Base-by-base conservation (phyloP, 164 flowering plant species). In the Nymphaea thermarum region DNA sequence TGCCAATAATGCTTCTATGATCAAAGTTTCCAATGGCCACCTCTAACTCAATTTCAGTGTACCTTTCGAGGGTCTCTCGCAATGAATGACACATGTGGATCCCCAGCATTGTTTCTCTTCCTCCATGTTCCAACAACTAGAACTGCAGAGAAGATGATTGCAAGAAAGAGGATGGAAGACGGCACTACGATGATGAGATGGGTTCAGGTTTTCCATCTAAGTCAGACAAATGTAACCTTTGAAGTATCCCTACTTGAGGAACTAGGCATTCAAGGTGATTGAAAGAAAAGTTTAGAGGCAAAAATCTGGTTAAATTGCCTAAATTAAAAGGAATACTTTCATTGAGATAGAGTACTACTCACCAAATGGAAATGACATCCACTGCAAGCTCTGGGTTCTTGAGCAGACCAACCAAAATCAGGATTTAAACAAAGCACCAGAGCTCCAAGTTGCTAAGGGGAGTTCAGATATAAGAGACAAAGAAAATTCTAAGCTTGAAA, bases 181-280 rank as follows among this genome's bases (percentile, higher is more conserved):
- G 83, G 75, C 60, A 74, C 69, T 3, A 68, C 41, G 44, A 86
- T 70, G 62, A 89, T 77, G 42, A 72, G 1, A 14, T 66, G 4
- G 2, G 75, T 64, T 73, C 80, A 68, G 70, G 78, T 47, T 91
- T 91, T 55, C 91, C 93, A 6, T 43, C 71, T 71, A 91, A 78
- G 74, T 74, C 72, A 2, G 84, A 78, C 11, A 75, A 59, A 62
- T 67, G 74, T 14, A 81, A 72, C 68, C 70, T 74, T 62, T 6
- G 60, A 63, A 91, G 87, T 61, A 84, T 71, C 12, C 95, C 93
- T 3, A 65, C 12, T 42, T 76, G 72, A 5, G 93, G 93, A 64
- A 91, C 80, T 18, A 53, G 83, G 12, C 97, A 96, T 74, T 83
- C 80, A 11, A 91, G 85, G 47, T 76, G 80, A 73, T 89, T 91